These are phyloP conservation scores for Alloteropsis semialata DNA, from an alignment of 176 grass and related monocot species.

Conservation along the genomic window DNA sequence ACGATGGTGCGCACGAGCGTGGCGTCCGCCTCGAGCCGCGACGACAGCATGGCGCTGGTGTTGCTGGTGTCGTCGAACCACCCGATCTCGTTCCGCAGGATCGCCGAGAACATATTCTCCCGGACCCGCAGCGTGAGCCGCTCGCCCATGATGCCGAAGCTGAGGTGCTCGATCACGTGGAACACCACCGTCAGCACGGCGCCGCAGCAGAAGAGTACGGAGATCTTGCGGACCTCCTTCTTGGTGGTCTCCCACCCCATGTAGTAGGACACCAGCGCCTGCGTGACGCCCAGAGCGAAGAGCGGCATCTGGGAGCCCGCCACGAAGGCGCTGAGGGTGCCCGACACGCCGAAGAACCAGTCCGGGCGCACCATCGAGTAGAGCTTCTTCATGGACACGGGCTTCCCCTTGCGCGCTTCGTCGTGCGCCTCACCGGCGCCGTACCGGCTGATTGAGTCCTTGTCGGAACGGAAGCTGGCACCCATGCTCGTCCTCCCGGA, in stretches of 20 bases:
- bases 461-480: slow-evolving; percentile 80
- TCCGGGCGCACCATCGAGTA: slow-evolving; percentile 82
- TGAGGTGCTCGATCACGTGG: slow-evolving; percentile 83
- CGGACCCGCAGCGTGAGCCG: slow-evolving; percentile 83
- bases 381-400: slow-evolving; percentile 82
- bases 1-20: slow-evolving; percentile 91
- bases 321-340: slow-evolving; percentile 70
- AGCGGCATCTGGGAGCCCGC: slow-evolving; percentile 87
- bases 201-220: slow-evolving; percentile 66
- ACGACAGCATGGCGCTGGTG: slow-evolving; percentile 77
- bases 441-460: slow-evolving; percentile 70
- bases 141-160: slow-evolving; percentile 95
- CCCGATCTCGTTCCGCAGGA: slow-evolving; percentile 82
- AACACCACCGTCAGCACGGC: slow-evolving; percentile 72
- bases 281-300: slow-evolving; percentile 84
- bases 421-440: slow-evolving; percentile 39
- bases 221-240: slow-evolving; percentile 80
- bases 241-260: slow-evolving; percentile 95
- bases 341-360: slow-evolving; percentile 77
- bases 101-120: slow-evolving; percentile 84
- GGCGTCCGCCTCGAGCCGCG: slow-evolving; percentile 79
- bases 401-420: slow-evolving; percentile 40
- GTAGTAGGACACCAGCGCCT: slow-evolving; percentile 94
- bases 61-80: slow-evolving; percentile 89
- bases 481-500: slow-evolving; percentile 76